These are phyloP conservation scores for Paraconiothyrium brasiliense DNA, from an alignment of 2,329 filamentous ascomycete species.

Conservation along the genomic window DNA sequence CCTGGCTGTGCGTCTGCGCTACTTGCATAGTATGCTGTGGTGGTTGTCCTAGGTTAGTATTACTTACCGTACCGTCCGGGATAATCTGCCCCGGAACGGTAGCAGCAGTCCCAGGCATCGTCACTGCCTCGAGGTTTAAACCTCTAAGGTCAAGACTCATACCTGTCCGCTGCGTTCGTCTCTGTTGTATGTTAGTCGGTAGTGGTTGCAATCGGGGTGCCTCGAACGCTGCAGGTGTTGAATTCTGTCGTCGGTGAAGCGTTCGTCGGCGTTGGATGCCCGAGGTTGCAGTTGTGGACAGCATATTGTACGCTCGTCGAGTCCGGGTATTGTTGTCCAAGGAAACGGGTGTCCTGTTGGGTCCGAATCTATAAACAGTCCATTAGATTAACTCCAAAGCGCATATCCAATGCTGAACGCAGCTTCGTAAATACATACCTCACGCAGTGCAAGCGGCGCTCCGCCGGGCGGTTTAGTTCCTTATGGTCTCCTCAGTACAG, in stretches of 20 bases:
- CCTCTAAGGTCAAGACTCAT: conserved; percentile 79
- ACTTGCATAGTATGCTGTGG: conserved; percentile 85
- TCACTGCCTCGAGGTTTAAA: conserved; percentile 61
- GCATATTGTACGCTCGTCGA: conserved; percentile 78
- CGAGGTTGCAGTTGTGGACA: conserved; percentile 75
- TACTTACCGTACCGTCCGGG: conserved; percentile 61
- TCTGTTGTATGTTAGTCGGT: conserved; percentile 66
- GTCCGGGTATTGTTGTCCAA: conserved; percentile 66
- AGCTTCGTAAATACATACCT: conserved; percentile 64
- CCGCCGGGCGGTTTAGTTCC: conserved; percentile 72
- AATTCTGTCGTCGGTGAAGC: conserved; percentile 87
- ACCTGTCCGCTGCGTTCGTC: conserved; percentile 75
- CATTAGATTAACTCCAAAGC: conserved; percentile 37
- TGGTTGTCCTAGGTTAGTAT: conserved; percentile 68
- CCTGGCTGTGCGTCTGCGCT: conserved; percentile 87
- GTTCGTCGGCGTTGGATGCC: conserved; percentile 78
- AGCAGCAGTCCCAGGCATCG: conserved; percentile 36
- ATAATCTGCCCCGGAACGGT: conserved; percentile 55
- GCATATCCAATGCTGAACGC: background rate
- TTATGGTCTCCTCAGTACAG: conserved; percentile 57
- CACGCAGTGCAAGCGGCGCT: conserved; percentile 83
- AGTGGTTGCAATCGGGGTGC: conserved; percentile 74
- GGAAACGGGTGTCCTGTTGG: conserved; percentile 48
- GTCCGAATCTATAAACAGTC: conserved; percentile 49
- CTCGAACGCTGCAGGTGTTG: conserved; percentile 81